Base-by-base conservation (phyloP, 1,284 basidiomycete genomes). In the Ganoderma meredithae region DNA sequence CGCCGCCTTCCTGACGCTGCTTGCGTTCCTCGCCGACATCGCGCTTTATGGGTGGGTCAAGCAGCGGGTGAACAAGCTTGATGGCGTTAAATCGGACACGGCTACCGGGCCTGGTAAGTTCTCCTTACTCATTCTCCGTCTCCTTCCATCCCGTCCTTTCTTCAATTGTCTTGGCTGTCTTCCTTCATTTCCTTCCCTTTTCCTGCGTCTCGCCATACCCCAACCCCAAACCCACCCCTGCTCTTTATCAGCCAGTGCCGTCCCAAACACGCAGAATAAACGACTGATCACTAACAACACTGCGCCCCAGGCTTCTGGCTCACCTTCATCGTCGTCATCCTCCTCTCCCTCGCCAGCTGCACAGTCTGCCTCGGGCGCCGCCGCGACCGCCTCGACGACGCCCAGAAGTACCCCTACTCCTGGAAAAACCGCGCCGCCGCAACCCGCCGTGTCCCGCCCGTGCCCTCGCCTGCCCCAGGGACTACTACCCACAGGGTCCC, bases 21-120 rank as follows among this genome's bases (percentile, higher is more conserved):
- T 93, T 70, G 89, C 91, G 1, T 92, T 93, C 76, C 84, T 85
- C 44, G 86, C 90, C 75, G 91, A 94, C 77, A 89, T 94, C 72
- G 90, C 90, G n/a, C 84, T 94, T 19, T 90, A 83, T 73, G 88
- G 82, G 1, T 88, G 83, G 68, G 83, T 90, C 63, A 88, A 86
- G 75, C 82, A 88, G 68, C 79, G 88, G 72, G 82, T 90, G 69
- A 76, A 79, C 60, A 83, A 85, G 62, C 81, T 92, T 22, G 71
- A 77, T 36, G 81, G 81, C 63, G 80, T 85, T 25, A 72, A 70
- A 33, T 80, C 81, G 3, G 78, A 77, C 47, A 90, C 89, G 13
- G 80, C 81, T 66, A 83, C 89, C n/a, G 88, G 83, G 15, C 86
- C 87, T 65, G 91, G 91, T 90, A 73, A 63, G 84, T 77, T 12